phyloP scores from a whole-genome alignment of 495 filamentous ascomycete species.

The Aspergillus bertholletiae region DNA sequence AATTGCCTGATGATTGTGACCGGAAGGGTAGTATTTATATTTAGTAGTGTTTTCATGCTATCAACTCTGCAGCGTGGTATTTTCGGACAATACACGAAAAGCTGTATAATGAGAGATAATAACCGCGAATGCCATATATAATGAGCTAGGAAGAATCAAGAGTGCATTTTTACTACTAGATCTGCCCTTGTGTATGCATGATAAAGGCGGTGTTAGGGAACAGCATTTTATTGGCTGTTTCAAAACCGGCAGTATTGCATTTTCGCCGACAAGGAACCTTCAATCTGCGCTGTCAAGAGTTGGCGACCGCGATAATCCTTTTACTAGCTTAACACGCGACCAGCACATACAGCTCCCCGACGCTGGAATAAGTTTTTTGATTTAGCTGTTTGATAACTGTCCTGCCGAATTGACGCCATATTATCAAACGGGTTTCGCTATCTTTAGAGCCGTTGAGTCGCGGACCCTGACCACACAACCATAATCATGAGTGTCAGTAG shows the following conservation, averaged over 20 bases:
- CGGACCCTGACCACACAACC: constrained; percentile 6
- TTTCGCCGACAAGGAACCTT: constrained; percentile 24
- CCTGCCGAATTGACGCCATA: neutral
- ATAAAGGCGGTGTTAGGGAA: neutral
- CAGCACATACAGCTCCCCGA: constrained; percentile 8
- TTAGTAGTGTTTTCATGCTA: no score
- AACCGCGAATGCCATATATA: no score
- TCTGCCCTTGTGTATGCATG: no score
- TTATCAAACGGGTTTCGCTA: neutral
- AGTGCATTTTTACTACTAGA: no score
- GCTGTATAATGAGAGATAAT: no score
- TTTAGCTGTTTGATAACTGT: neutral
- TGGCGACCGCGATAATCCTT: constrained; percentile 10
- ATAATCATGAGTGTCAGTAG: constrained; percentile 41
- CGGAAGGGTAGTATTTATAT: no score
- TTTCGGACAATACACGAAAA: no score
- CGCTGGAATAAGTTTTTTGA: constrained; percentile 6
- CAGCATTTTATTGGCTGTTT: constrained; percentile 20
- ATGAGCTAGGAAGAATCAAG: no score
- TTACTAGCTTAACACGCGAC: constrained; percentile 11
- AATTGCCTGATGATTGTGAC: neutral
- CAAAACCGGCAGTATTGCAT: constrained; percentile 28
- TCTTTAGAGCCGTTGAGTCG: neutral
- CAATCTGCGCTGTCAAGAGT: constrained; percentile 8
- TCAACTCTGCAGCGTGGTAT: no score